These are phyloP conservation scores for Phytophthora cactorum DNA, from an alignment of 352 stramenopile species.

Conservation along the genomic window DNA sequence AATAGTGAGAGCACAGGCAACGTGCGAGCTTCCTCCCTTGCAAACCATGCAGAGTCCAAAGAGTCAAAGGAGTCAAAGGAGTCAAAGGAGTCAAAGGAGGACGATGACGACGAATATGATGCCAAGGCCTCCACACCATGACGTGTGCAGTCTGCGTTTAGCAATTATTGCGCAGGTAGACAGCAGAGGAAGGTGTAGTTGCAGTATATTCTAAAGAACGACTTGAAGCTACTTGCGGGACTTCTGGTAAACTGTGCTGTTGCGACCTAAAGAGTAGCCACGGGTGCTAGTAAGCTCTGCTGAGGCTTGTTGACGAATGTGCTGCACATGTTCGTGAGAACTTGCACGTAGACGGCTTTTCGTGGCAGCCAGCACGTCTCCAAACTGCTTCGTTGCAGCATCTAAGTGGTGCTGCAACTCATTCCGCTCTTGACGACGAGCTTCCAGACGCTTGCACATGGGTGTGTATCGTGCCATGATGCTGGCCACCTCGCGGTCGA, in stretches of 20 bases:
- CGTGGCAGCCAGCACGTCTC: slow-evolving; percentile 66
- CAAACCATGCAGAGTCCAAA: slow-evolving; percentile 24
- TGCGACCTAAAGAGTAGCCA: slow-evolving; percentile 61
- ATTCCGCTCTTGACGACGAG: slow-evolving; percentile 53
- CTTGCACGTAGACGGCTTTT: slow-evolving; percentile 61
- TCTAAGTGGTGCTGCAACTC: slow-evolving; percentile 56
- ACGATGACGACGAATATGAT: slow-evolving; percentile 57
- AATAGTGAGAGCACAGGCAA: slow-evolving; percentile 20
- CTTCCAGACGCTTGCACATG: slow-evolving; percentile 63
- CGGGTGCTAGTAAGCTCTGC: slow-evolving; percentile 50
- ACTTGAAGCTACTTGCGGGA: slow-evolving; percentile 22
- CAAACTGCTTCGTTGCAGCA: slow-evolving; percentile 59
- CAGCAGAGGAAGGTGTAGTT: background rate
- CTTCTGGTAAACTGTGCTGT: slow-evolving; percentile 74
- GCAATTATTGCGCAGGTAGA: slow-evolving; percentile 10
- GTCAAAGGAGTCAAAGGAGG: slow-evolving; percentile 41
- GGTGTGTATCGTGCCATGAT: slow-evolving; percentile 74
- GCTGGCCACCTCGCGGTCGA: slow-evolving; percentile 63
- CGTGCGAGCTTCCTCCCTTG: slow-evolving; percentile 15
- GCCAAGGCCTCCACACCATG: slow-evolving; percentile 59
- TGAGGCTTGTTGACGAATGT: slow-evolving; percentile 66
- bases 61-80: slow-evolving; percentile 38
- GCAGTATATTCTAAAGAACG: slow-evolving; percentile 30
- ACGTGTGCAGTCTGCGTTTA: slow-evolving; percentile 11
- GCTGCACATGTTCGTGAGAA: slow-evolving; percentile 64